Percentiles rank a stretch among this genome's conserved stretches.
These are phyloP conservation scores for Cadophora luteo-olivacea DNA, from an alignment of 2,329 filamentous ascomycete species.

Conservation along the genomic window DNA sequence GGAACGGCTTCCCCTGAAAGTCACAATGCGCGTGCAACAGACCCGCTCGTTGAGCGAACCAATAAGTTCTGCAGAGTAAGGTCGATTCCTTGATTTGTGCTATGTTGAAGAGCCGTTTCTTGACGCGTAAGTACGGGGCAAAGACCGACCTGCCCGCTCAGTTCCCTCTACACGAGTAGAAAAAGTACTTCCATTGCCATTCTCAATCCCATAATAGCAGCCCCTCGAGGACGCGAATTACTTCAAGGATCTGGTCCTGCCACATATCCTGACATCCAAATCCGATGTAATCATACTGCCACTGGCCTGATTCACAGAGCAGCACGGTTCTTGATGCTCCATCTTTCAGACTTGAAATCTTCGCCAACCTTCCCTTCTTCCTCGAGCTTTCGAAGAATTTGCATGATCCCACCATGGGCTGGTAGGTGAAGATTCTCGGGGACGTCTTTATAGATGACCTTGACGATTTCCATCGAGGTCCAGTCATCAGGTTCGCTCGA, in stretches of 20 bases:
- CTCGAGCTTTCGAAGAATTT: conserved; percentile 81
- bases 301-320: conserved; percentile 46
- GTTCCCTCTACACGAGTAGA: not conserved
- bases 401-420: conserved; percentile 76
- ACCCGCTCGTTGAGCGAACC: not conserved
- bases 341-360: conserved; percentile 48
- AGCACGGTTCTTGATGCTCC: conserved; percentile 53
- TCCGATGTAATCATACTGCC: not conserved
- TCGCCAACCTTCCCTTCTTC: conserved; percentile 70
- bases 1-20: not conserved
- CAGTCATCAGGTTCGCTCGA: conserved; percentile 52
- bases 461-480: conserved; percentile 84
- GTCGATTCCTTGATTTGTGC: not conserved
- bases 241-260: not conserved
- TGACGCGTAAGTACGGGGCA: not conserved
- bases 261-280: not conserved
- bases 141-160: not conserved
- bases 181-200: not conserved
- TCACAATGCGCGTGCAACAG: not conserved
- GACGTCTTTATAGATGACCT: conserved; percentile 82
- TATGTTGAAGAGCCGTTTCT: not conserved
- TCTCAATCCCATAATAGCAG: not conserved
- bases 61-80: not conserved
- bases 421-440: conserved; percentile 76
- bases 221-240: not conserved